Base-by-base conservation (phyloP, 345 rosid species). In the Limnanthes douglasii region DNA sequence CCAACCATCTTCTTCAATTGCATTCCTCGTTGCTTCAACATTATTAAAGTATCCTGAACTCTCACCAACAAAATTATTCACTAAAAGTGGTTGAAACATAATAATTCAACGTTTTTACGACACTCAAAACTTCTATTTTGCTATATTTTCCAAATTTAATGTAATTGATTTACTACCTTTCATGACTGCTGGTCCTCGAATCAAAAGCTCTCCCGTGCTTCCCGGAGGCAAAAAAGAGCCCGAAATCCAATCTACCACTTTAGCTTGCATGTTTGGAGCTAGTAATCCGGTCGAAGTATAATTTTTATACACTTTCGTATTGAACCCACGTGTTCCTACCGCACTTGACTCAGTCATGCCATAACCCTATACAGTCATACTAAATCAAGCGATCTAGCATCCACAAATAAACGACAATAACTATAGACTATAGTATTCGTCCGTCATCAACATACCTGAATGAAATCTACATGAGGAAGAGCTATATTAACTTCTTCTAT, bases 341-440 rank as follows among this genome's bases (percentile, higher is more conserved):
- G 92, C 93, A 0, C 84, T 68, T 6, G 85, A 66, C 49, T 86
- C 94, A 1, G 97, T 75, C 86, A 81, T 51, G 18, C 94, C 97
- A 62, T 81, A 81, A 18, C 97, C 97, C 97, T 86, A 44, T 6
- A 48, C 33, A 40, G 41, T 29, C 30, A 38, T 8, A 39, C 23
- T 27, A 30, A 15, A 29, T 37, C 3, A 2, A 21, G 23, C 20
- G 14, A 31, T 5, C 4, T 2, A 11, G 8, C 15, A 11, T 7
- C 2, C 35, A 31, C 11, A 1, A 31, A 3, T 3, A 35, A 34
- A 3, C 0, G 8, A 1, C 7, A 33, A 23, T 3, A n/a, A 45
- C n/a, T n/a, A n/a, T n/a, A n/a, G n/a, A n/a, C n/a, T n/a, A n/a
- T n/a, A n/a, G n/a, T n/a, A n/a, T n/a, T n/a, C n/a, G n/a, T n/a